A percentile compares a stretch with the other conserved stretches of the same genome.
These are phyloP conservation scores for Eucalyptus lansdowneana DNA, from an alignment of 345 rosid species.

Conservation along the genomic window DNA sequence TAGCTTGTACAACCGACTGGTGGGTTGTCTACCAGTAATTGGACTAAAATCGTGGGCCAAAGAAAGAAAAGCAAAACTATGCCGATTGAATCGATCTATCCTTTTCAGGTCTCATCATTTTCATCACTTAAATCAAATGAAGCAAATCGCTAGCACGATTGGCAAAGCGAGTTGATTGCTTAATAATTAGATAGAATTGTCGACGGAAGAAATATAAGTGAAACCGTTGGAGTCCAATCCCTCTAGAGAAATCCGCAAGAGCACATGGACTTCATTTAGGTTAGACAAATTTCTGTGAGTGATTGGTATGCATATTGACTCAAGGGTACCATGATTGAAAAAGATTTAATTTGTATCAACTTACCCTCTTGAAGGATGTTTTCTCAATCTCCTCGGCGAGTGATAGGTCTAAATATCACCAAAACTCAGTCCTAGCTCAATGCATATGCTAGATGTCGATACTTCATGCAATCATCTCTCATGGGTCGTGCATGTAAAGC, in stretches of 20 bases:
- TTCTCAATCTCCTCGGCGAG: neutral
- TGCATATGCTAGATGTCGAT: neutral
- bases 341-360: neutral
- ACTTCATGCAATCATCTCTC: neutral
- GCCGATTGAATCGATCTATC: neutral
- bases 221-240: neutral
- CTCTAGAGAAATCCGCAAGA: neutral
- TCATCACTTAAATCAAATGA: neutral
- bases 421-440: neutral
- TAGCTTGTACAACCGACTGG: no score
- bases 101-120: neutral
- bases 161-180: neutral
- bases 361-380: neutral
- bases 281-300: neutral
- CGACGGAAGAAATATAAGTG: neutral
- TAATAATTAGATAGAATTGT: neutral
- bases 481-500: neutral
- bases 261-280: neutral
- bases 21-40: no score
- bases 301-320: neutral
- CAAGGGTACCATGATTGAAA: neutral
- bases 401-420: neutral
- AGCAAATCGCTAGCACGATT: neutral
- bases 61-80: no score
- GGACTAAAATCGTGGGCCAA: no score